Conservation (phyloP, 169 alveolate species). For the Babesia divergens region DNA sequence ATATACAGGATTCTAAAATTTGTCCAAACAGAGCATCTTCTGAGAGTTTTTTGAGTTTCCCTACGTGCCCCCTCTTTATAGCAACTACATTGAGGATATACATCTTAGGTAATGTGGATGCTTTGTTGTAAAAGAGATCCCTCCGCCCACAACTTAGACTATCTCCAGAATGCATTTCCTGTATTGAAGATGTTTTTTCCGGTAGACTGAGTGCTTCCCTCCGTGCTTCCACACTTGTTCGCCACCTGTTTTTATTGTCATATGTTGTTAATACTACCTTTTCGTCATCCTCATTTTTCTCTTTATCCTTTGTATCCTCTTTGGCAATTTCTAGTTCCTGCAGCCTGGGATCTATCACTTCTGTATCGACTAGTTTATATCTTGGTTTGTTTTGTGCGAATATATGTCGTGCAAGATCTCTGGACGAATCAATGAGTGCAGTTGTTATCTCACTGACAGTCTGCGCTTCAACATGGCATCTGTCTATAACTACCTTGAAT, state of each 20-base stretch:
- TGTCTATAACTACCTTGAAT: conserved; percentile 62
- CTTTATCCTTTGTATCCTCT: neutral
- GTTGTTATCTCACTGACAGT: conserved; percentile 19
- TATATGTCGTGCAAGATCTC: conserved; percentile 5
- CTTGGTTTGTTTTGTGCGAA: neutral
- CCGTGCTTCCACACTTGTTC: neutral
- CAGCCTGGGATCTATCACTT: neutral
- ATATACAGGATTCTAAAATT: conserved; percentile 47
- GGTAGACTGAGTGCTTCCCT: neutral
- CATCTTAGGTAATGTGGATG: conserved; percentile 14
- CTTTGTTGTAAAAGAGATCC: conserved; percentile 5
- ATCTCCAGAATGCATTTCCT: conserved; percentile 10
- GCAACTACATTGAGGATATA: conserved; percentile 52
- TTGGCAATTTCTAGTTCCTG: neutral
- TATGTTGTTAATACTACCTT: neutral
- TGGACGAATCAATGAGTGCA: conserved; percentile 25
- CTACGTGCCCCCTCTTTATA: conserved; percentile 28
- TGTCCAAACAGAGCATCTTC: conserved; percentile 18
- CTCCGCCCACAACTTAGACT: neutral
- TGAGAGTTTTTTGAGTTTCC: conserved; percentile 26
- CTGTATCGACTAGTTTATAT: neutral
- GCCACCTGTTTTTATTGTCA: conserved; percentile 2
- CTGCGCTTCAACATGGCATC: conserved; percentile 48
- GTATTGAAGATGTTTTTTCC: neutral
- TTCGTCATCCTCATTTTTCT: neutral